Conservation (phyloP, 352 stramenopile genomes). For the Lagenidium giganteum region DNA sequence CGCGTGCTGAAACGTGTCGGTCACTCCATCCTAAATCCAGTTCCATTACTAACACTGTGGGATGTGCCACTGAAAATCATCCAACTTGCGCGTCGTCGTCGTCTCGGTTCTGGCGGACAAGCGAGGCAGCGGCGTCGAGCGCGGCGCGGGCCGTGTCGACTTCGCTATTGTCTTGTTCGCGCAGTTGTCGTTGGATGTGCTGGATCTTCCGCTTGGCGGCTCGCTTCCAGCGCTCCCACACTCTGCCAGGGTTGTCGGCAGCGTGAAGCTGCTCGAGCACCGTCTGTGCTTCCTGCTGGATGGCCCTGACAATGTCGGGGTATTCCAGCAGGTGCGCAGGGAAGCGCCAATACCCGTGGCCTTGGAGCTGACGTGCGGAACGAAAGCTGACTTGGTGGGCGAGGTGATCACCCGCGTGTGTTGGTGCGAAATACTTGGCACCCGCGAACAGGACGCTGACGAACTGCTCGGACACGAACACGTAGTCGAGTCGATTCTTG, state of each 20-base stretch:
- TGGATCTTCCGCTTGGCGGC: too few species aligned
- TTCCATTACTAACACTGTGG: too few species aligned
- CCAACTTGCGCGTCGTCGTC: too few species aligned
- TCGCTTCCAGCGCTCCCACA: slow-evolving; percentile 13
- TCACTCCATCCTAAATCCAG: too few species aligned
- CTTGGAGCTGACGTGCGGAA: slow-evolving; percentile 1
- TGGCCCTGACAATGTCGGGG: too few species aligned
- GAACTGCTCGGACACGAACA: slow-evolving; percentile 5
- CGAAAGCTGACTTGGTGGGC: neutral
- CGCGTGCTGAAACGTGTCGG: too few species aligned
- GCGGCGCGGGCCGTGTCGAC: too few species aligned
- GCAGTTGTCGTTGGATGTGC: neutral
- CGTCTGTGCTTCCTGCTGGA: slow-evolving; percentile 3
- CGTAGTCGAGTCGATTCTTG: slow-evolving; percentile 21
- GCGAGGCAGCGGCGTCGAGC: too few species aligned
- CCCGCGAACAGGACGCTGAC: neutral
- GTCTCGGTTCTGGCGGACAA: too few species aligned
- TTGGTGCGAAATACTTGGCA: neutral
- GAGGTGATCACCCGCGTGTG: slow-evolving; percentile 5
- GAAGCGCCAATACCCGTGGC: slow-evolving; percentile 6
- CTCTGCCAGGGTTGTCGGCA: slow-evolving; percentile 1
- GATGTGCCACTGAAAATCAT: too few species aligned
- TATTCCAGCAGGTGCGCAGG: slow-evolving; percentile 7
- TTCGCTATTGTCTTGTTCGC: slow-evolving; percentile 2
- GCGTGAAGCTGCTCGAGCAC: slow-evolving; percentile 1